A percentile compares a stretch with the other conserved stretches of the same genome.
These are phyloP conservation scores for Persicaria maculosa DNA, from an alignment of 148 eudicot species.

Conservation along the genomic window DNA sequence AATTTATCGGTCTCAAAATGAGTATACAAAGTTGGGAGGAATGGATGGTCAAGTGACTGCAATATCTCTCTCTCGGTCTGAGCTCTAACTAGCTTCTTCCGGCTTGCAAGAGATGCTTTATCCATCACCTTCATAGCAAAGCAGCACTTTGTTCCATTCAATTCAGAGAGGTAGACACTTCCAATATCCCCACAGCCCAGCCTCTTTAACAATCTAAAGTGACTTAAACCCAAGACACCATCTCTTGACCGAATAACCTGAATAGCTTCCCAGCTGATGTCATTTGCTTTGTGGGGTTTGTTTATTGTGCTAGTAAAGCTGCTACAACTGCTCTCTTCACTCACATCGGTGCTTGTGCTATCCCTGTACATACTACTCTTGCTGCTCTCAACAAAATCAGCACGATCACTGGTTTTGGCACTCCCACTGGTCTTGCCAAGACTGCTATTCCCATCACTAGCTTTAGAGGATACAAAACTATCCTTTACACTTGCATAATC, in stretches of 20 bases:
- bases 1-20: slow-evolving; percentile 85
- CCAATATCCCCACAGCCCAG: slow-evolving; percentile 95
- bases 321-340: slow-evolving; percentile 81
- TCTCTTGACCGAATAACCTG: slow-evolving; percentile 67
- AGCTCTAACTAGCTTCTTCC: slow-evolving; percentile 74
- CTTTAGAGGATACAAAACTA: slow-evolving; percentile 24
- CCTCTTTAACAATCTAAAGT: slow-evolving; percentile 72
- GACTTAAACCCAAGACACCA: slow-evolving; percentile 63
- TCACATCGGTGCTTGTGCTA: slow-evolving; percentile 72
- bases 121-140: slow-evolving; percentile 97
- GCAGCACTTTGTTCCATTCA: slow-evolving; percentile 76
- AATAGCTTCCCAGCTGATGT: slow-evolving; percentile 85
- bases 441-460: slow-evolving; percentile 54
- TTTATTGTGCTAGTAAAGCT: slow-evolving; percentile 71
- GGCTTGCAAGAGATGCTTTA: slow-evolving; percentile 70
- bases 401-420: slow-evolving; percentile 57
- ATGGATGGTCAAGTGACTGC: slow-evolving; percentile 84
- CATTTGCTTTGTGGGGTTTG: slow-evolving; percentile 86
- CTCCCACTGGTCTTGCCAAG: slow-evolving; percentile 61
- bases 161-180: slow-evolving; percentile 81
- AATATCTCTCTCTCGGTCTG: slow-evolving; percentile 89
- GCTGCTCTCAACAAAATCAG: slow-evolving; percentile 65
- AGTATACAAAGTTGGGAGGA: slow-evolving; percentile 68
- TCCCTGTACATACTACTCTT: slow-evolving; percentile 65
- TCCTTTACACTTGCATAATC: slow-evolving; percentile 36